A percentile compares a stretch with the other conserved stretches of the same genome.
phyloP scores from a whole-genome alignment of 345 rosid species.

The Kernera saxatilis region DNA sequence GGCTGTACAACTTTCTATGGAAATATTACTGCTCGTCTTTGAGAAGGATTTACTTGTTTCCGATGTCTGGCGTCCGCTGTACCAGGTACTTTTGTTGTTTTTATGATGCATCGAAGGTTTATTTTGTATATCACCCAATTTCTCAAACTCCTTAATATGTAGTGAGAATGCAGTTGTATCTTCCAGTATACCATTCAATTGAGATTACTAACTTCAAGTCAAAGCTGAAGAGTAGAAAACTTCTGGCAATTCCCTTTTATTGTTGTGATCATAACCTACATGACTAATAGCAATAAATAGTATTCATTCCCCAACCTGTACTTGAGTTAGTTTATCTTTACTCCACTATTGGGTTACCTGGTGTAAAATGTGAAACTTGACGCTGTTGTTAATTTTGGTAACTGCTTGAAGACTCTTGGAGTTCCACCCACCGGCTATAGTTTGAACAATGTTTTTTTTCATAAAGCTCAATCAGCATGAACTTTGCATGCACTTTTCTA shows the following conservation, averaged over 20 bases:
- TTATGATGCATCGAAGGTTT: neutral
- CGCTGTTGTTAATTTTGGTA: slow-evolving; percentile 8
- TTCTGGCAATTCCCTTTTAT: neutral
- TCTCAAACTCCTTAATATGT: neutral
- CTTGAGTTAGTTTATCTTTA: neutral
- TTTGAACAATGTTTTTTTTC: neutral
- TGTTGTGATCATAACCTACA: neutral
- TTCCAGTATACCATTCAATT: neutral
- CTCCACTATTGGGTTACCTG: neutral
- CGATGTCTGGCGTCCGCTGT: slow-evolving; percentile 92
- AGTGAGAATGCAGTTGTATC: slow-evolving; percentile 1
- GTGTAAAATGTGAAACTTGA: slow-evolving; percentile 10
- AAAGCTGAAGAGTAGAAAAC: neutral
- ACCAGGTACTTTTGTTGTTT: slow-evolving; percentile 49
- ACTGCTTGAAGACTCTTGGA: neutral
- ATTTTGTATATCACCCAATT: neutral
- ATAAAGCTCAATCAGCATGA: neutral
- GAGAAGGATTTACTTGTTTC: slow-evolving; percentile 76
- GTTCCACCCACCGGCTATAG: neutral
- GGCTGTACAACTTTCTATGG: slow-evolving; percentile 86
- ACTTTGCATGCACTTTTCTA: neutral
- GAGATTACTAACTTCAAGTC: neutral
- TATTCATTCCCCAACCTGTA: neutral
- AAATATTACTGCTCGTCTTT: slow-evolving; percentile 67
- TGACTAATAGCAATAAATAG: neutral